These are phyloP conservation scores for Pouteria glomerata DNA, from an alignment of 148 eudicot genomes.

Conservation along the genomic window DNA sequence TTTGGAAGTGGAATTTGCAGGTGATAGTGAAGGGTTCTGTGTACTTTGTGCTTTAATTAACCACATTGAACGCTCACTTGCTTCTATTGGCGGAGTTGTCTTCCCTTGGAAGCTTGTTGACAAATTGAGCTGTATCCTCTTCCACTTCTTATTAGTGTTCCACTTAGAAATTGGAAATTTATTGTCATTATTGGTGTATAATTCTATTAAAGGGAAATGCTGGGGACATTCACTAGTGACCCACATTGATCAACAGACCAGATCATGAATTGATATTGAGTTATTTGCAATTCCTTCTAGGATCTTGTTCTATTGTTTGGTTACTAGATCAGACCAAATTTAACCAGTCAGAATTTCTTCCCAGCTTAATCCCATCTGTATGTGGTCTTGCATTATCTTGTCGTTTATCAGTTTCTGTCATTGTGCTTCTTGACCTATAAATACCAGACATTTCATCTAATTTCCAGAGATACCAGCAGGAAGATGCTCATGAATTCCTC, in stretches of 20 bases:
- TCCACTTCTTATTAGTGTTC: too few relatives aligned
- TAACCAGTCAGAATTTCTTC: background rate
- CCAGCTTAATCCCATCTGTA: background rate
- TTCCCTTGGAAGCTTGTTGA: conserved; percentile 51
- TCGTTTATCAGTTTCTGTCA: background rate
- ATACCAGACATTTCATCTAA: conserved; percentile 56
- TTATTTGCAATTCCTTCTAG: background rate
- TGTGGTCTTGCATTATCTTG: background rate
- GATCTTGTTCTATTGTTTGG: background rate
- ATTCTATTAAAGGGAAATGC: too few relatives aligned
- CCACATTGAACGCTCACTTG: conserved; percentile 43
- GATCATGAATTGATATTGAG: background rate
- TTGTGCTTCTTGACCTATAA: conserved; percentile 49
- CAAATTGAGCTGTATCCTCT: conserved; percentile 77
- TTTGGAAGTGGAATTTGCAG: conserved; percentile 35
- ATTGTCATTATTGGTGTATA: too few relatives aligned
- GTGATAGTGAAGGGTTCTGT: conserved; percentile 43
- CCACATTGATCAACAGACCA: too few relatives aligned
- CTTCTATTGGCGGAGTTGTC: conserved; percentile 23
- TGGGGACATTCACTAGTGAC: too few relatives aligned
- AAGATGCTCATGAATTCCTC: conserved; percentile 94
- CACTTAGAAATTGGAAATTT: too few relatives aligned
- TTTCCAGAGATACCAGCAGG: conserved; percentile 75
- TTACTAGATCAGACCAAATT: background rate
- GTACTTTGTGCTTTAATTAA: conserved; percentile 53